phyloP scores from a whole-genome alignment of 768 basidiomycete genomes.

The Jaapia argillacea region DNA sequence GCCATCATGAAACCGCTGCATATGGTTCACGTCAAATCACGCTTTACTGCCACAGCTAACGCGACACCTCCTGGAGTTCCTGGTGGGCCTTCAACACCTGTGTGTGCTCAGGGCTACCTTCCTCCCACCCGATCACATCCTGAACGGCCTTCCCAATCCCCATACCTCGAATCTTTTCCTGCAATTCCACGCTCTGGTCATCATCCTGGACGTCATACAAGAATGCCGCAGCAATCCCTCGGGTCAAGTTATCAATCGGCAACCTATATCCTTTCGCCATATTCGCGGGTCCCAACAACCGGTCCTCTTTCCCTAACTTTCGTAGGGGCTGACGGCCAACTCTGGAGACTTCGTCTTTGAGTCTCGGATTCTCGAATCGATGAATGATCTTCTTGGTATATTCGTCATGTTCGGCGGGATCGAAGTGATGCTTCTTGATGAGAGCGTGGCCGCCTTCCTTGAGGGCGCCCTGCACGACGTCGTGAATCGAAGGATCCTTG shows the following conservation, averaged over 20 bases:
- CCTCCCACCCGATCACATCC: constrained; percentile 20
- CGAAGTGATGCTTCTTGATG: constrained; percentile 18
- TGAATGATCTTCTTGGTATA: constrained; percentile 24
- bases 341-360: constrained; percentile 25
- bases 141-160: constrained; percentile 19
- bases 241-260: constrained; percentile 19
- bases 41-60: no score
- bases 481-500: constrained; percentile 17
- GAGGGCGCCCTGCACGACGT: constrained; percentile 22
- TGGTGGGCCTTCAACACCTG: constrained; percentile 14
- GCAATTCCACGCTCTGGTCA: constrained; percentile 22
- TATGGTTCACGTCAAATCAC: no score
- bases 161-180: constrained; percentile 13
- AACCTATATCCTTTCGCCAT: constrained; percentile 24
- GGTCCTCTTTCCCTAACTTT: constrained; percentile 24
- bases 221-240: constrained; percentile 26
- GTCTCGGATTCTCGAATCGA: constrained; percentile 24
- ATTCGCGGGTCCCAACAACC: constrained; percentile 24
- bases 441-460: constrained; percentile 28
- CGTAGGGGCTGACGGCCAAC: constrained; percentile 29
- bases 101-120: constrained; percentile 11
- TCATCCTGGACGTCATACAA: constrained; percentile 22
- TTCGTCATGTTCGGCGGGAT: constrained; percentile 12
- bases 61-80: constrained; percentile 7
- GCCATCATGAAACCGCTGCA: no score